Evolutionary conservation across 2,329 filamentous ascomycete genomes (phyloP).

Genomic region (Cytospora chrysosperma): DNA sequence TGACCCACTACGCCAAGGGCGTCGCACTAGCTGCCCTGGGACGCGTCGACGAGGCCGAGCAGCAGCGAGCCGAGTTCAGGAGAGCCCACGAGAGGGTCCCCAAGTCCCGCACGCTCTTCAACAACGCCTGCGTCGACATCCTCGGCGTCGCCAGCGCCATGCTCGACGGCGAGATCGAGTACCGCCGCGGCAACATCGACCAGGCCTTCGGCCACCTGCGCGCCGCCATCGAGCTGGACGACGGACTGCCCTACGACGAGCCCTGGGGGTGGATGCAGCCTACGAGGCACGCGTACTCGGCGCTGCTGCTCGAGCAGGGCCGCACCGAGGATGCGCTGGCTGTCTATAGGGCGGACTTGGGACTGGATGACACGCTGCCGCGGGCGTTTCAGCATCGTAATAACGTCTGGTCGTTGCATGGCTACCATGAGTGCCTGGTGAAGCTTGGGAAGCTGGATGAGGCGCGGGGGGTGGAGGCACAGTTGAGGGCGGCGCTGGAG

Average conservation of each 20-base stretch:
- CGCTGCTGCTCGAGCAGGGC: conserved; percentile 66
- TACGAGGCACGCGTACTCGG: conserved; percentile 67
- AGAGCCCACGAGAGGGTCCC: conserved; percentile 53
- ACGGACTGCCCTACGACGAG: conserved; percentile 67
- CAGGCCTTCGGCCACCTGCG: conserved; percentile 59
- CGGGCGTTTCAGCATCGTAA: conserved; percentile 66
- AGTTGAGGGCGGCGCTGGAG: conserved; percentile 52
- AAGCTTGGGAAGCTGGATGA: conserved; percentile 49
- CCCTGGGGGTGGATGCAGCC: conserved; percentile 83
- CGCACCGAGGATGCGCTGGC: conserved; percentile 53
- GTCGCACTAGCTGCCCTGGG: conserved; percentile 63
- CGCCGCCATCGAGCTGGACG: conserved; percentile 58
- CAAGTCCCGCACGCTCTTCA: conserved; percentile 62
- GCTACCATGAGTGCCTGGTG: conserved; percentile 67
- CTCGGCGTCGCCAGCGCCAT: conserved; percentile 63
- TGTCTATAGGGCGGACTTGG: conserved; percentile 62
- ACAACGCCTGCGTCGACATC: conserved; percentile 64
- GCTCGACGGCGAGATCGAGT: conserved; percentile 72
- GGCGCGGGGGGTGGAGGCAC: conserved; percentile 37
- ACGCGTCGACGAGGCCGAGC: conserved; percentile 52
- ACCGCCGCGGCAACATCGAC: conserved; percentile 59
- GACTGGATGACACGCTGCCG: conserved; percentile 58
- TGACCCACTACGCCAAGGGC: conserved; percentile 66
- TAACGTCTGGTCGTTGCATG: conserved; percentile 75
- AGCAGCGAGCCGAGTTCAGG: conserved; percentile 50